Conservation (phyloP, 2,329 filamentous ascomycete species). For the Exophiala sp. region DNA sequence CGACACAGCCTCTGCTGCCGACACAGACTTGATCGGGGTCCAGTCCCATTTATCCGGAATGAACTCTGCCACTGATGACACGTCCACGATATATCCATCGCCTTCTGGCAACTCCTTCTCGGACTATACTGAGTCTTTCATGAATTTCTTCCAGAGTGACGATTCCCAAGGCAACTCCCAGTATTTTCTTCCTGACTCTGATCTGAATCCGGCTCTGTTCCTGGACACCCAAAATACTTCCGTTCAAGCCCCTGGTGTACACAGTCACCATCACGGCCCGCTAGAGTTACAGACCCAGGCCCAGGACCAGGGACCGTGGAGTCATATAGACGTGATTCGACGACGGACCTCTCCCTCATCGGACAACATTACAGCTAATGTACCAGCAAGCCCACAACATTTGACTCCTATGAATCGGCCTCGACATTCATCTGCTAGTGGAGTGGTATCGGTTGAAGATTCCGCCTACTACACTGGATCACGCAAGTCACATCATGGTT, state of each 20-base stretch:
- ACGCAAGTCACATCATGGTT: constrained; percentile 14
- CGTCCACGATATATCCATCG: constrained; percentile 6
- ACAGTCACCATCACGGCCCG: constrained; percentile 7
- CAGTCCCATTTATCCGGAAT: constrained; percentile 16
- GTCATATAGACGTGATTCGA: constrained; percentile 10
- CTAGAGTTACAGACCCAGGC: neutral
- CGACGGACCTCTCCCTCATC: constrained; percentile 6
- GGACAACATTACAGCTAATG: neutral
- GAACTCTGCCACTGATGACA: constrained; percentile 7
- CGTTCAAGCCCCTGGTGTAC: constrained; percentile 4
- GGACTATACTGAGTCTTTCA: constrained; percentile 10
- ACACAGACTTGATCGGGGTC: constrained; percentile 18
- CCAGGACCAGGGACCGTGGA: constrained; percentile 13
- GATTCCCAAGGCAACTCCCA: constrained; percentile 7
- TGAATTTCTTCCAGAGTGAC: constrained; percentile 1
- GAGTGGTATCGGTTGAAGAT: constrained; percentile 16
- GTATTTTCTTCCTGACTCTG: constrained; percentile 7
- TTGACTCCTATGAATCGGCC: constrained; percentile 1
- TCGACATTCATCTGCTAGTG: constrained; percentile 13
- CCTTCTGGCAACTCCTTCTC: constrained; percentile 2
- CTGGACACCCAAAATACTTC: constrained; percentile 1
- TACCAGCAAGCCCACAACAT: constrained; percentile 1
- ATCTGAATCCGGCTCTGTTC: constrained; percentile 1
- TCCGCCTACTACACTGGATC: constrained; percentile 18
- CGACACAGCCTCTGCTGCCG: constrained; percentile 14